phyloP scores from a whole-genome alignment of 2,329 filamentous ascomycete genomes.

The Dactylellina sp. region DNA sequence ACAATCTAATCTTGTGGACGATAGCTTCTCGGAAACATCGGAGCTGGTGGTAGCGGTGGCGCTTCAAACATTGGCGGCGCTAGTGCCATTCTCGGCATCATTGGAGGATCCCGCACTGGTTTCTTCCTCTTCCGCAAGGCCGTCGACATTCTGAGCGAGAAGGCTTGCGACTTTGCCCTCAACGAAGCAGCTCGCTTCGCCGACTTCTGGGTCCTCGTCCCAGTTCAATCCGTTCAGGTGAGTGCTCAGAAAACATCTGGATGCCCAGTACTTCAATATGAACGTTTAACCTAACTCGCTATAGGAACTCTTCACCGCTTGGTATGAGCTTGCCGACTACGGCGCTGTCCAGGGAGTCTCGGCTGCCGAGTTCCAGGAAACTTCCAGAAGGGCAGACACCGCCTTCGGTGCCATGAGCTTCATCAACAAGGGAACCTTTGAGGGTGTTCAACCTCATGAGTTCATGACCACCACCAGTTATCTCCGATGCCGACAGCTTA shows the following conservation, averaged over 20 bases:
- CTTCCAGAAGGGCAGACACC: background rate
- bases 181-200: slow-evolving; percentile 40
- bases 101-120: slow-evolving; percentile 8
- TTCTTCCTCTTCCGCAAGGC: slow-evolving; percentile 49
- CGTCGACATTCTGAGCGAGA: slow-evolving; percentile 42
- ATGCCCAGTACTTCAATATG: background rate
- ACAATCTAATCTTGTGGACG: no score
- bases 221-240: slow-evolving; percentile 33
- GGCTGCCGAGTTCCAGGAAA: background rate
- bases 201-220: slow-evolving; percentile 47
- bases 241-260: background rate
- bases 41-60: background rate
- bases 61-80: background rate
- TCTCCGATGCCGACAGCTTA: slow-evolving; percentile 41
- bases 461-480: slow-evolving; percentile 38
- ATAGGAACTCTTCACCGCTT: slow-evolving; percentile 38
- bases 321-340: slow-evolving; percentile 5
- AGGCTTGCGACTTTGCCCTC: slow-evolving; percentile 41
- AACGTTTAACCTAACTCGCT: slow-evolving; percentile 3
- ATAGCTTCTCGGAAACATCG: no score
- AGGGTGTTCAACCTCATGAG: slow-evolving; percentile 32
- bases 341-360: slow-evolving; percentile 6
- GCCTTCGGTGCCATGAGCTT: slow-evolving; percentile 1
- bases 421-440: slow-evolving; percentile 37
- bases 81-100: background rate